Evolutionary conservation across 106 monocot genomes (phyloP).

Genomic region (Allium sativum): DNA sequence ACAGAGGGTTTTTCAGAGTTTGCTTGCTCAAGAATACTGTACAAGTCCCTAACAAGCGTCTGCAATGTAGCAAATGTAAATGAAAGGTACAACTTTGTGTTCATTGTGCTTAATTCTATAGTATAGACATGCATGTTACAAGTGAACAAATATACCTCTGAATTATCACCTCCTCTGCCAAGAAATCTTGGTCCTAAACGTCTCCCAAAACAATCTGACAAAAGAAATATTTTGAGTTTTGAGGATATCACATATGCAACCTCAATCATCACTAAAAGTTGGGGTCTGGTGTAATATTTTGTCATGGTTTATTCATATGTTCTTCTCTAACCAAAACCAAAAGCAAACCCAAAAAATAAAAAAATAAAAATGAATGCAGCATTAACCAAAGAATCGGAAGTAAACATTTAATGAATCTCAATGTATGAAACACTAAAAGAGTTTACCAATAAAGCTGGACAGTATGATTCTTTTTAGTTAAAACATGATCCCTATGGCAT

Average conservation of each 20-base stretch:
- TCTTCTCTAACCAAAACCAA: neutral
- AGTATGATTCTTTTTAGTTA: no score
- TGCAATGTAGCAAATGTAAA: conserved; percentile 20
- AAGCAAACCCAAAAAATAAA: conserved; percentile 2
- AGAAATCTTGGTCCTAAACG: conserved; percentile 76
- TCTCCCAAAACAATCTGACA: conserved; percentile 87
- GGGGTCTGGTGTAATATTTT: neutral
- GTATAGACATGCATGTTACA: neutral
- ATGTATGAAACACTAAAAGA: no score
- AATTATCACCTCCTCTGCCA: conserved; percentile 46
- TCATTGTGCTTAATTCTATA: neutral
- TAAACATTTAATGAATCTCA: neutral
- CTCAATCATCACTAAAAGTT: neutral
- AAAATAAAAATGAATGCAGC: neutral
- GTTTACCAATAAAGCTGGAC: no score
- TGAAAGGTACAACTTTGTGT: neutral
- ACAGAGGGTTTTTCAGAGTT: conserved; percentile 42
- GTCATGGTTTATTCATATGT: neutral
- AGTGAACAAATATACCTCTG: conserved; percentile 29
- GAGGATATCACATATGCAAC: conserved; percentile 3
- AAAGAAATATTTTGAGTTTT: neutral
- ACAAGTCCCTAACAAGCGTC: conserved; percentile 68
- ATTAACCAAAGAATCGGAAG: neutral
- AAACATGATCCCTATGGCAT: no score
- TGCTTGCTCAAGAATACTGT: conserved; percentile 52